Evolutionary conservation across 768 basidiomycete species (phyloP).

Genomic region (Suillus paluster): DNA sequence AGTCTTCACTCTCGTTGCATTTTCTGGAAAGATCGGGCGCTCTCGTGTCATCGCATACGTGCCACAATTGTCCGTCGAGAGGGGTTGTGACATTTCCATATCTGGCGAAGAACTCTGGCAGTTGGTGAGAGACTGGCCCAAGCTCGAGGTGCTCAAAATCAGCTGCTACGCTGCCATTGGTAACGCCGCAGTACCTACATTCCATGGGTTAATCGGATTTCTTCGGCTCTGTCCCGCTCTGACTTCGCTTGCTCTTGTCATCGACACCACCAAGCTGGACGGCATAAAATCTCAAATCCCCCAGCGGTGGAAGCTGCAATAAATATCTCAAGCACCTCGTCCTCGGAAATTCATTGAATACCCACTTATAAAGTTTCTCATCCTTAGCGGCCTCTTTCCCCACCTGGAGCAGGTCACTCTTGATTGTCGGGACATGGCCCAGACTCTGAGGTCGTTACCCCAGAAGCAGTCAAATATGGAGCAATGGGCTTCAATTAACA

Average conservation of each 20-base stretch:
- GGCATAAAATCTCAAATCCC: not conserved
- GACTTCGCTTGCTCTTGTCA: constrained; percentile 24
- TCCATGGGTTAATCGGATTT: constrained; percentile 20
- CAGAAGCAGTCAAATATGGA: not conserved
- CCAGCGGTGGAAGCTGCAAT: not conserved
- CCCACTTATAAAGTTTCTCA: constrained; percentile 14
- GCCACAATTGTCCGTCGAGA: constrained; percentile 18
- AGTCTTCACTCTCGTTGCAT: not conserved
- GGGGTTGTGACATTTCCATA: constrained; percentile 19
- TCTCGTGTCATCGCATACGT: not conserved
- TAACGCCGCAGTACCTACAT: constrained; percentile 21
- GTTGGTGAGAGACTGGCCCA: constrained; percentile 25
- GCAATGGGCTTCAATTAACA: not conserved
- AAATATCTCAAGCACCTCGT: constrained; percentile 9
- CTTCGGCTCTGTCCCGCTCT: constrained; percentile 18
- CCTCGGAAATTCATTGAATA: constrained; percentile 27
- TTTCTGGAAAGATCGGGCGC: not conserved
- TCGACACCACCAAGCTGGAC: constrained; percentile 17
- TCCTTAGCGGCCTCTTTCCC: constrained; percentile 21
- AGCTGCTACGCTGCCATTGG: constrained; percentile 20
- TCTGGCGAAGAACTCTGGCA: constrained; percentile 21
- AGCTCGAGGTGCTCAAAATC: constrained; percentile 23
- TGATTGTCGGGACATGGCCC: constrained; percentile 21
- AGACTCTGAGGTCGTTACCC: constrained; percentile 14
- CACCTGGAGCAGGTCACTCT: constrained; percentile 23